Base-by-base conservation (phyloP, 768 basidiomycete genomes). In the Boletus rubescentipes region DNA sequence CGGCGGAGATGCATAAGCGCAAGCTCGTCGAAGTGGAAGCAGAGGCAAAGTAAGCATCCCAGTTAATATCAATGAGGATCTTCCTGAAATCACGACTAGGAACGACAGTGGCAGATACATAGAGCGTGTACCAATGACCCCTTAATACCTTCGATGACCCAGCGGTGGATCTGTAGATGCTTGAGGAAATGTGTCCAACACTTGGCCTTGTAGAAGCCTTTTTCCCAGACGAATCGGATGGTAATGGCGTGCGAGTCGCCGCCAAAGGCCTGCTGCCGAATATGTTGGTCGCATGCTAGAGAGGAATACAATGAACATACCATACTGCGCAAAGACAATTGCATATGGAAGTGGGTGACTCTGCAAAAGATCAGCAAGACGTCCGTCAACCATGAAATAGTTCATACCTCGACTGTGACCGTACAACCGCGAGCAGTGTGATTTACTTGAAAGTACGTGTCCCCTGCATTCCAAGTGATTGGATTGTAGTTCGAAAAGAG, bases 1-100 rank as follows among this genome's bases (percentile, higher is more conserved):
- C 93, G 9, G 78, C 77, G 52, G 79, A 81, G 63, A 91, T 93
- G 82, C 85, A 89, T 58, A 71, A 71, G 61, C 75, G 78, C 67
- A 92, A 92, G 73, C 75, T 76, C 54, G 70, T 76, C 8, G 72
- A 75, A 51, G 74, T 91, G 7, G 83, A 84, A 59, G 70, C 63
- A 50, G 89, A 91, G 55, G 86, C 82, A 10, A 74, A 64, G 75
- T 82, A 65, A 62, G 83, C 69, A 62, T 39, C 16, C 32, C n/a
- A 16, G 12, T 21, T 15, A 16, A 47, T 29, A 1, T 31, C 14
- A 11, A 37, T 1, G 15, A 12, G 2, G 12, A 16, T 23, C 1
- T 4, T 38, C 16, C 59, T 56, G 31, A 59, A 32, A 46, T 53
- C 26, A 18, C 14, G 26, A 35, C 46, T 38, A 68, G 70, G 51